Percentiles rank a stretch among this genome's conserved stretches.
phyloP scores from a whole-genome alignment of 306 rosid species.

The Vigna mungo region DNA sequence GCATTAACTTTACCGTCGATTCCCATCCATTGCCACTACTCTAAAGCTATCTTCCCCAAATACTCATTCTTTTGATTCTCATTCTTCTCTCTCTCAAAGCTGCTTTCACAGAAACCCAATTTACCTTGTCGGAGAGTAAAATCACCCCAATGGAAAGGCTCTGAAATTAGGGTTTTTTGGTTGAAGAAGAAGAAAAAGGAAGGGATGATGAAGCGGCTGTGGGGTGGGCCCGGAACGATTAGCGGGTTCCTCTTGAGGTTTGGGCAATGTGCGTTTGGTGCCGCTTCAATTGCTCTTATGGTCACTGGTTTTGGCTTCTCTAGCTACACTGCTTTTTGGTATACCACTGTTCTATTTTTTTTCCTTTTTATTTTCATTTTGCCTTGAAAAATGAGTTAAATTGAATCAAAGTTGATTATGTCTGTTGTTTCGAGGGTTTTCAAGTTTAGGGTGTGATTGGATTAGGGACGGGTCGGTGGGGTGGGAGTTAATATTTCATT shows the following conservation, averaged over 20 bases:
- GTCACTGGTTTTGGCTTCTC: conserved; percentile 77
- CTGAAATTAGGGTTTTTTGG: conserved; percentile 52
- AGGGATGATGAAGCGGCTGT: conserved; percentile 61
- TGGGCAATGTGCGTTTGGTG: conserved; percentile 81
- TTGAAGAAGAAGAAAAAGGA: conserved; percentile 19
- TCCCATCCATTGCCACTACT: neutral
- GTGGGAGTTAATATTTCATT: conserved; percentile 2
- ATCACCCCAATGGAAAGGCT: conserved; percentile 27
- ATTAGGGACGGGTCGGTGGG: neutral
- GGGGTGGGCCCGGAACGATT: conserved; percentile 85
- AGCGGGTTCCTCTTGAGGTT: conserved; percentile 74
- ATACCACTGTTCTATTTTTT: neutral
- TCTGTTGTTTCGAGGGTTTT: neutral
- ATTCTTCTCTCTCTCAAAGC: neutral
- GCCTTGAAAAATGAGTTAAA: too few relatives aligned
- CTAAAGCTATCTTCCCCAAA: conserved; percentile 2
- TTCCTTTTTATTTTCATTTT: too few relatives aligned
- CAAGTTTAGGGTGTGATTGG: conserved; percentile 28
- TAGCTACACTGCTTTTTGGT: conserved; percentile 88
- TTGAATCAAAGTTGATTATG: neutral
- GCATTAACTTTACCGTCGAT: neutral
- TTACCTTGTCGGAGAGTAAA: neutral
- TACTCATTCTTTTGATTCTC: conserved; percentile 6
- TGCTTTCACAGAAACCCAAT: neutral
- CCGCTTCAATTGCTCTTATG: conserved; percentile 79